A percentile compares a stretch with the other conserved stretches of the same genome.
Evolutionary conservation across 1,284 basidiomycete genomes (phyloP).

Genomic region (Athelia psychrophila): DNA sequence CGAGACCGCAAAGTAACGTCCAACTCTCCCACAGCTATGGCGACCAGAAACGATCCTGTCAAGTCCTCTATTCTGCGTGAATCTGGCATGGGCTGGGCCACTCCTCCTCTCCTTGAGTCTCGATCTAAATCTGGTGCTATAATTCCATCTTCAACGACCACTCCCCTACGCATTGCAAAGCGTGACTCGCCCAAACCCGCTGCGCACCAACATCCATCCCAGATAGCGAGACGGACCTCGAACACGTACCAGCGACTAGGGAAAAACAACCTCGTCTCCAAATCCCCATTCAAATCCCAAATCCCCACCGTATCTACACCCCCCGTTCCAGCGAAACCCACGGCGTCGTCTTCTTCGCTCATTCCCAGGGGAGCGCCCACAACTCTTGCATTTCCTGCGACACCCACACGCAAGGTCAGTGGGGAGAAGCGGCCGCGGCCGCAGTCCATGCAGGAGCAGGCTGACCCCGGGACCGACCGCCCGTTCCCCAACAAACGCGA

Average conservation of each 20-base stretch:
- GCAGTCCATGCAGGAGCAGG: slow-evolving; percentile 52
- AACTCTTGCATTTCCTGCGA: slow-evolving; percentile 29
- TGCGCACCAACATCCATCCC: slow-evolving; percentile 32
- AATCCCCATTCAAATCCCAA: slow-evolving; percentile 84
- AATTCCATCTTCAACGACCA: slow-evolving; percentile 27
- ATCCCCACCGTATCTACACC: slow-evolving; percentile 30
- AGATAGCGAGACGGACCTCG: slow-evolving; percentile 70
- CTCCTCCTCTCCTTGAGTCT: slow-evolving; percentile 19
- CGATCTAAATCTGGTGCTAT: too few relatives aligned
- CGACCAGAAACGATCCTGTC: slow-evolving; percentile 41
- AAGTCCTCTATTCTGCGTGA: slow-evolving; percentile 60
- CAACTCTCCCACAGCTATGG: slow-evolving; percentile 43
- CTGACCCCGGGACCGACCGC: slow-evolving; percentile 53
- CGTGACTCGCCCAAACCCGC: slow-evolving; percentile 40
- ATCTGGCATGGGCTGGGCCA: slow-evolving; percentile 55
- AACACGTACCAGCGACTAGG: slow-evolving; percentile 82
- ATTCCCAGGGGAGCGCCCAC: slow-evolving; percentile 8
- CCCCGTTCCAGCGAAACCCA: slow-evolving; percentile 20
- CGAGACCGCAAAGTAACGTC: slow-evolving; percentile 59
- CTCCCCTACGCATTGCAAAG: slow-evolving; percentile 72
- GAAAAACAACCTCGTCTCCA: slow-evolving; percentile 81
- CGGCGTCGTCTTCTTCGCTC: slow-evolving; percentile 21
- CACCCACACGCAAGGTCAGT: slow-evolving; percentile 52
- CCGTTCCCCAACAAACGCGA: slow-evolving; percentile 71
- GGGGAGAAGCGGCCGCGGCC: slow-evolving; percentile 73